These are phyloP conservation scores for Rhinocladiella similis DNA, from an alignment of 2,329 filamentous ascomycete species.

Conservation along the genomic window DNA sequence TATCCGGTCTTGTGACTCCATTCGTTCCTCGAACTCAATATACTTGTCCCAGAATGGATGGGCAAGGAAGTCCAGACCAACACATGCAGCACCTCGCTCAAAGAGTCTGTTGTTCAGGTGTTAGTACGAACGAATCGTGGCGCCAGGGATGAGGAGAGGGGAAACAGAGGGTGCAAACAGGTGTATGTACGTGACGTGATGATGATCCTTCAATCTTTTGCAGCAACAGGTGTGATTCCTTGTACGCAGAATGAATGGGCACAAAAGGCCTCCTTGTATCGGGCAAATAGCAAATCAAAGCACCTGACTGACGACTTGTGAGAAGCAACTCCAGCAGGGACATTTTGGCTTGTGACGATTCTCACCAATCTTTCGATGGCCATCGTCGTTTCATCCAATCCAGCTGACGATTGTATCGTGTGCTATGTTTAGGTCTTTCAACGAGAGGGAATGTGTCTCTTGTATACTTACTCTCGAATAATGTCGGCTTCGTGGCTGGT, in stretches of 20 bases:
- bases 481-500: slow-evolving; percentile 91
- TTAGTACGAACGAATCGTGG: slow-evolving; percentile 39
- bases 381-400: slow-evolving; percentile 40
- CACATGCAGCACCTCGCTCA: slow-evolving; percentile 79
- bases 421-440: slow-evolving; percentile 42
- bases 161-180: slow-evolving; percentile 45
- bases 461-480: slow-evolving; percentile 98
- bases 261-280: slow-evolving; percentile 10
- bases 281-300: slow-evolving; percentile 39
- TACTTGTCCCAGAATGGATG: slow-evolving; percentile 99
- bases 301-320: slow-evolving; percentile 53
- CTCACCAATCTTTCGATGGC: slow-evolving; percentile 57
- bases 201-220: slow-evolving; percentile 24
- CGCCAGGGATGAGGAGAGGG: slow-evolving; percentile 36
- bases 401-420: slow-evolving; percentile 41
- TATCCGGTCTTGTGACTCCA: slow-evolving; percentile 80
- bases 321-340: slow-evolving; percentile 46
- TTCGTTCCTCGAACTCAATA: slow-evolving; percentile 90
- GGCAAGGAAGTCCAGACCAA: slow-evolving; percentile 89
- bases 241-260: slow-evolving; percentile 9
- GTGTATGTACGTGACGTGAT: slow-evolving; percentile 25
- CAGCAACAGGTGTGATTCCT: slow-evolving; percentile 3
- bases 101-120: slow-evolving; percentile 67
- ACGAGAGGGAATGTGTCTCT: slow-evolving; percentile 67
- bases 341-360: slow-evolving; percentile 55